Conservation (phyloP, 148 eudicot species). For the Rhododendron kiyosumense region DNA sequence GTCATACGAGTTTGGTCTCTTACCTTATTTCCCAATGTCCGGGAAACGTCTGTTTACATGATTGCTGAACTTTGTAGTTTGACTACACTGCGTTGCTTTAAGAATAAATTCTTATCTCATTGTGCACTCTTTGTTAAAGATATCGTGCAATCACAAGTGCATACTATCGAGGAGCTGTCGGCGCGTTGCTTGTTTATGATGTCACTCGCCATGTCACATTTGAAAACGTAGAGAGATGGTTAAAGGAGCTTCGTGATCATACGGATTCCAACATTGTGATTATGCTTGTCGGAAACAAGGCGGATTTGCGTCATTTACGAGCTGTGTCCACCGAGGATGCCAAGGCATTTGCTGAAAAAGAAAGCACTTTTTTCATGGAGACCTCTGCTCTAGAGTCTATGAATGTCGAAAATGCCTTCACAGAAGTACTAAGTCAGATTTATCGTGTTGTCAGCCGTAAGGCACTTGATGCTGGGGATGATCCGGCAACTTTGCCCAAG, state of each 20-base stretch:
- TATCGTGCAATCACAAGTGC: conserved; percentile 45
- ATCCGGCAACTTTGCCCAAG: conserved; percentile 30
- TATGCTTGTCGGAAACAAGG: conserved; percentile 39
- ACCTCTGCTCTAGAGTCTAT: conserved; percentile 34
- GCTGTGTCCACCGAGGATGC: conserved; percentile 34
- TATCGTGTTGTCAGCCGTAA: conserved; percentile 32
- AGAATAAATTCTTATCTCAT: neutral
- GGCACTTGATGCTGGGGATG: conserved; percentile 35
- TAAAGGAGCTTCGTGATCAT: conserved; percentile 39
- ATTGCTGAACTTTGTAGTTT: too few species aligned
- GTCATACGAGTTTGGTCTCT: neutral
- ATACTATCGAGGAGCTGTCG: conserved; percentile 41
- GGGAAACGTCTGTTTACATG: neutral
- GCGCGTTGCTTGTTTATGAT: conserved; percentile 31
- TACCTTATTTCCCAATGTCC: neutral
- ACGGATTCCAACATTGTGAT: conserved; percentile 35
- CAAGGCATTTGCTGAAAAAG: conserved; percentile 35
- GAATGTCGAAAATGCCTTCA: conserved; percentile 36
- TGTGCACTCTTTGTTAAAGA: conserved; percentile 11
- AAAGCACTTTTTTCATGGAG: conserved; percentile 29
- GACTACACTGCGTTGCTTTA: neutral
- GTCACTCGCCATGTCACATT: conserved; percentile 33
- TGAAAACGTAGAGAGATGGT: conserved; percentile 40
- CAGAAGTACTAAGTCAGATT: conserved; percentile 34
- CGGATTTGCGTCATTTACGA: conserved; percentile 33